phyloP scores from a whole-genome alignment of 1,139 yeast species.

The Pichia sp. region DNA sequence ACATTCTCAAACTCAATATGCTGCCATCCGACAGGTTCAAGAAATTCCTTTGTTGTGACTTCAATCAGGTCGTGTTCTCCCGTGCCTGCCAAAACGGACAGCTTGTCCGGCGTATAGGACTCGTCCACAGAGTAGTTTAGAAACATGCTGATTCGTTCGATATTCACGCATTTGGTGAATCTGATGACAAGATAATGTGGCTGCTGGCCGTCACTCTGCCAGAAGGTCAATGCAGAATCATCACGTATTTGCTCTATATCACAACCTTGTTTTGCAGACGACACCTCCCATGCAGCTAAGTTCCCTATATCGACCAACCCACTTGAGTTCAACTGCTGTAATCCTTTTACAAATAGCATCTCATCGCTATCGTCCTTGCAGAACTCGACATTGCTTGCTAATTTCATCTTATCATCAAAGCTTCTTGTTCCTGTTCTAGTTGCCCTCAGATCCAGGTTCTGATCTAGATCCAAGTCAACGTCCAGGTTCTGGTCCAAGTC shows the following conservation, averaged over 20 bases:
- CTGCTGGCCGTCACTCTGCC: slow-evolving; percentile 97
- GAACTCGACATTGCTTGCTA: background rate
- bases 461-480: background rate
- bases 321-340: background rate
- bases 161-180: slow-evolving; percentile 71
- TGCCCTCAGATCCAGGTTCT: background rate
- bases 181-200: slow-evolving; percentile 83
- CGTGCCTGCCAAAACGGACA: slow-evolving; percentile 73
- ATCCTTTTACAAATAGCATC: background rate
- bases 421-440: background rate
- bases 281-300: slow-evolving; percentile 80
- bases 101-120: slow-evolving; percentile 82
- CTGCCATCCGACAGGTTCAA: slow-evolving; percentile 84
- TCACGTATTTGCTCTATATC: slow-evolving; percentile 70
- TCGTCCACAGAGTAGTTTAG: slow-evolving; percentile 70
- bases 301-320: slow-evolving; percentile 72
- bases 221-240: slow-evolving; percentile 68
- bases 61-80: slow-evolving; percentile 80
- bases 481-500: background rate
- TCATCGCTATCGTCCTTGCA: background rate
- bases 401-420: background rate
- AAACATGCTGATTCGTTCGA: slow-evolving; percentile 69
- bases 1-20: slow-evolving; percentile 63
- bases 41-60: slow-evolving; percentile 62
- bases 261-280: slow-evolving; percentile 69